phyloP scores from a whole-genome alignment of 768 basidiomycete species.

The Podaxis rugospora region DNA sequence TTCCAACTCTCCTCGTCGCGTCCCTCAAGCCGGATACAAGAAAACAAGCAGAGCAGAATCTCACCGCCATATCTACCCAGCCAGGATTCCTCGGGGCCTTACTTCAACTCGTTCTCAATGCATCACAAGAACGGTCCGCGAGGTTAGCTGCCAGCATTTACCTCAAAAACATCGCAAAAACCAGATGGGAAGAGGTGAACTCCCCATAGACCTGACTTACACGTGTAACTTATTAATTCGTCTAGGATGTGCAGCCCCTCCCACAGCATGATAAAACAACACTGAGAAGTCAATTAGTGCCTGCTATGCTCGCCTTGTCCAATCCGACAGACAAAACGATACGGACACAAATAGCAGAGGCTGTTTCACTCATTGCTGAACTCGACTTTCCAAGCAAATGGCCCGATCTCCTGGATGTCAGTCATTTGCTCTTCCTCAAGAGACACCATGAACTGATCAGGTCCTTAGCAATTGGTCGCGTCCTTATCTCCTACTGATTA shows the following conservation, averaged over 20 bases:
- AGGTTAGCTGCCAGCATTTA: constrained; percentile 85
- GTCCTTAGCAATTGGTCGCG: constrained; percentile 75
- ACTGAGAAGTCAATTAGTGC: constrained; percentile 75
- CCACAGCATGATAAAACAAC: constrained; percentile 65
- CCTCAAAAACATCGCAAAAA: constrained; percentile 88
- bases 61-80: constrained; percentile 63
- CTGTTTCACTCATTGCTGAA: constrained; percentile 87
- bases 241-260: constrained; percentile 70
- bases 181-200: constrained; percentile 84
- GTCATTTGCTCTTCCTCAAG: constrained; percentile 25
- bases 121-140: constrained; percentile 61
- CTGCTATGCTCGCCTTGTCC: constrained; percentile 87
- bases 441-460: not conserved
- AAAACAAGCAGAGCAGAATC: constrained; percentile 78
- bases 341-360: constrained; percentile 87
- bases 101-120: constrained; percentile 71
- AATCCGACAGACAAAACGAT: constrained; percentile 65
- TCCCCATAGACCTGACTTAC: not conserved
- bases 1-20: constrained; percentile 65
- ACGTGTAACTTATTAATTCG: constrained; percentile 5
- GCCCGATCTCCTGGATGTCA: constrained; percentile 86
- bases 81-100: constrained; percentile 78
- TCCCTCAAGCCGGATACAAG: constrained; percentile 66
- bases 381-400: constrained; percentile 89
- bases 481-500: constrained; percentile 82